These are phyloP conservation scores for Calonectria fujianensis DNA, from an alignment of 2,329 filamentous ascomycete species.

Conservation along the genomic window DNA sequence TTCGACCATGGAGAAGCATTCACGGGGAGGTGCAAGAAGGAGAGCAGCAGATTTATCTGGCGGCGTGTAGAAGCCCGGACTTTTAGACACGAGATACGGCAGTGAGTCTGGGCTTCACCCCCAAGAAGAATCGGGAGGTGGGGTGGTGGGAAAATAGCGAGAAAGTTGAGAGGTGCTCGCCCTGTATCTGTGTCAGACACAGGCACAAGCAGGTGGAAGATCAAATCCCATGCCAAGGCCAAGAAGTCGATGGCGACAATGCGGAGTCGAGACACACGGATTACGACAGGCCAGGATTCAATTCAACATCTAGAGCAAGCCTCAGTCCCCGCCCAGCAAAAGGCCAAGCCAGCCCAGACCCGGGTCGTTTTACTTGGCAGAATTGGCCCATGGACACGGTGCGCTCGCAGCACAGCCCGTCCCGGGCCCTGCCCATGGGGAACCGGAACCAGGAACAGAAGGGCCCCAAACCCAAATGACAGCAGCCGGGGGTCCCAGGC, in stretches of 20 bases:
- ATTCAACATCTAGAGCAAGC: constrained; percentile 12
- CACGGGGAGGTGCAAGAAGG: not conserved
- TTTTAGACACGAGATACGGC: constrained; percentile 8
- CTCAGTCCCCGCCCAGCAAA: not conserved
- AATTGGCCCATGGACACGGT: constrained; percentile 5
- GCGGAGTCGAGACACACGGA: constrained; percentile 10
- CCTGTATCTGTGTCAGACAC: constrained; percentile 19
- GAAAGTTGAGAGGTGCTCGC: not conserved
- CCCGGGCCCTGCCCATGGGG: constrained; percentile 25
- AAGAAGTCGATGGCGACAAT: constrained; percentile 27
- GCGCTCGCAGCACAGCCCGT: constrained; percentile 15
- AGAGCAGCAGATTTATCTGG: constrained; percentile 15
- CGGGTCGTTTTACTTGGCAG: constrained; percentile 21
- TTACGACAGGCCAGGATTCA: constrained; percentile 18
- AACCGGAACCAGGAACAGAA: constrained; percentile 31
- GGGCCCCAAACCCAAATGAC: constrained; percentile 25
- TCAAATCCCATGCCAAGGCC: constrained; percentile 25
- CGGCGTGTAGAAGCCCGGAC: not conserved
- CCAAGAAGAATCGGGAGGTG: not conserved
- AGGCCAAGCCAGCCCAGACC: constrained; percentile 23
- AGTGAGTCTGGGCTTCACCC: not conserved
- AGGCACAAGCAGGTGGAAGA: not conserved
- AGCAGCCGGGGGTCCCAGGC: constrained; percentile 16
- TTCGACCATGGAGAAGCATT: not conserved
- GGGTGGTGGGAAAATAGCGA: not conserved